Evolutionary conservation across 768 basidiomycete genomes (phyloP).

Genomic region (Gyrodon lividus): DNA sequence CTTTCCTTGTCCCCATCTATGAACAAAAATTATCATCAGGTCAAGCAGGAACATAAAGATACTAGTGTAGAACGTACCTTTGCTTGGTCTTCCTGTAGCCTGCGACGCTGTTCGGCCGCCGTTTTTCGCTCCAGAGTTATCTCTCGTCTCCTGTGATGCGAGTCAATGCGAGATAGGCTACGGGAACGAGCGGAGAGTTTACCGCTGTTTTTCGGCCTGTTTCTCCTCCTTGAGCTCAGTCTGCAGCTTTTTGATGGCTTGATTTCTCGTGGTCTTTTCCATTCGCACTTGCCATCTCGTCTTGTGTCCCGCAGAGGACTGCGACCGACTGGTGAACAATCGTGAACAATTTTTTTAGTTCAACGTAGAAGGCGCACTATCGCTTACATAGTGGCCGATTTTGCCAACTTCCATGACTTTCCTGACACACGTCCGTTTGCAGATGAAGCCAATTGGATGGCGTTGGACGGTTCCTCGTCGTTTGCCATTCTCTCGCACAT

Average conservation of each 20-base stretch:
- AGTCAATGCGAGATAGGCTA: neutral
- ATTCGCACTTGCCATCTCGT: slow-evolving; percentile 72
- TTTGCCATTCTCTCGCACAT: neutral
- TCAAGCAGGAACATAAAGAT: neutral
- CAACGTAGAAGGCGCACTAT: neutral
- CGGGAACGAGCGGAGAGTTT: slow-evolving; percentile 7
- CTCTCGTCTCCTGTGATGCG: slow-evolving; percentile 52
- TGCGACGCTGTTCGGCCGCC: slow-evolving; percentile 68
- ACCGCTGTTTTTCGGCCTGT: slow-evolving; percentile 63
- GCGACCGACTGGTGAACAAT: slow-evolving; percentile 53
- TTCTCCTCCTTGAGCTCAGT: slow-evolving; percentile 77
- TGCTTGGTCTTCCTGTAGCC: slow-evolving; percentile 44
- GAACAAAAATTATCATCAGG: slow-evolving; percentile 3
- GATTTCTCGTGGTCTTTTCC: slow-evolving; percentile 60
- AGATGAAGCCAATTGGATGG: slow-evolving; percentile 49
- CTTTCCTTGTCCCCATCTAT: slow-evolving; percentile 80
- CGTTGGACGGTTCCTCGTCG: neutral
- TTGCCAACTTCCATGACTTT: slow-evolving; percentile 62
- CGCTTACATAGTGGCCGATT: slow-evolving; percentile 51
- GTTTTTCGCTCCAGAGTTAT: slow-evolving; percentile 70
- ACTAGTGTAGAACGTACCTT: slow-evolving; percentile 13
- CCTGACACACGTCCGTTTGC: slow-evolving; percentile 67
- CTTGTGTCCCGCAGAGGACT: slow-evolving; percentile 63
- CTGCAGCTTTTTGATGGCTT: slow-evolving; percentile 73
- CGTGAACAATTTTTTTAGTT: slow-evolving; percentile 1